Evolutionary conservation across 2,329 filamentous ascomycete species (phyloP).

Genomic region (Domatiomyces globalis): DNA sequence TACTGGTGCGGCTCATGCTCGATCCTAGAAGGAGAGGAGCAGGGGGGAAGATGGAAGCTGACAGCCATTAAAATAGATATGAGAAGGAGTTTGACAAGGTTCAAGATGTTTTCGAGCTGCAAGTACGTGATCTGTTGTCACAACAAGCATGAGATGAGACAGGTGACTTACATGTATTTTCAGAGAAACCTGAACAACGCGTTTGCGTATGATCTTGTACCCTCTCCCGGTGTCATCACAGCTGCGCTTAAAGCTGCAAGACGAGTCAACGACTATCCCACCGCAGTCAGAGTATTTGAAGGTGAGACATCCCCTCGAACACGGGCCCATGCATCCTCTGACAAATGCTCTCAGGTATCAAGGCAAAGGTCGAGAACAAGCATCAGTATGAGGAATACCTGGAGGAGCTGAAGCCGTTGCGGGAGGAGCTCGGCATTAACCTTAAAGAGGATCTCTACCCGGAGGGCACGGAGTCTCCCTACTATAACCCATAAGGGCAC

Average conservation of each 20-base stretch:
- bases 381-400: constrained; percentile 87
- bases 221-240: constrained; percentile 76
- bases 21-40: background rate
- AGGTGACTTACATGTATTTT: background rate
- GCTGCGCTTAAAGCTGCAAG: constrained; percentile 87
- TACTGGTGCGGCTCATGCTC: background rate
- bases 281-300: constrained; percentile 96
- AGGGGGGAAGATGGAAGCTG: background rate
- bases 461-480: constrained; percentile 24
- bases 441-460: constrained; percentile 92
- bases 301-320: constrained; percentile 43
- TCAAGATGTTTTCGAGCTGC: constrained; percentile 98
- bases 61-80: constrained; percentile 47
- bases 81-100: constrained; percentile 98
- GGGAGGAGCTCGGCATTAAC: constrained; percentile 81
- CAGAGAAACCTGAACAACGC: constrained; percentile 97
- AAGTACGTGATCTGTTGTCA: constrained; percentile 48
- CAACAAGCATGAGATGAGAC: background rate
- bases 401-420: constrained; percentile 76
- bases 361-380: constrained; percentile 98
- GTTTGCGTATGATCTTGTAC: constrained; percentile 99
- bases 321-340: constrained; percentile 2
- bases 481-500: constrained; percentile 15
- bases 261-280: constrained; percentile 96
- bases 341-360: constrained; percentile 56